A percentile compares a stretch with the other conserved stretches of the same genome.
phyloP scores from a whole-genome alignment of 2,329 filamentous ascomycete genomes.

The Sporothrix luriei region DNA sequence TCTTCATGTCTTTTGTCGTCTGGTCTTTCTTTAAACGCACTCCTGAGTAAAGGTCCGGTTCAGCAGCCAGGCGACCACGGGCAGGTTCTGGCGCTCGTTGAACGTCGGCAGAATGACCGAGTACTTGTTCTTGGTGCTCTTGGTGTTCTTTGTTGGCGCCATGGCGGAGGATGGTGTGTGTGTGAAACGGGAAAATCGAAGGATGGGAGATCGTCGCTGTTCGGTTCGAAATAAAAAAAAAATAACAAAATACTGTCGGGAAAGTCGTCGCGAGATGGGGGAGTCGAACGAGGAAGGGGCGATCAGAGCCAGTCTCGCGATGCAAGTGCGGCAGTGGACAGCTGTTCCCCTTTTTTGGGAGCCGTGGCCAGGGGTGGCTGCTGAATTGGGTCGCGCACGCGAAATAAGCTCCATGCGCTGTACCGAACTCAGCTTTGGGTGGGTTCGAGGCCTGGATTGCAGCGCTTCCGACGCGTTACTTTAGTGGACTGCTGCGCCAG shows the following conservation, averaged over 20 bases:
- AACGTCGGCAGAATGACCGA: slow-evolving; percentile 97
- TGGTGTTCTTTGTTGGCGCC: slow-evolving; percentile 48
- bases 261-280: not conserved
- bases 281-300: not conserved
- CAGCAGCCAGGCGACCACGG: slow-evolving; percentile 92
- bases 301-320: slow-evolving; percentile 1
- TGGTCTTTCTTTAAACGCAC: slow-evolving; percentile 54
- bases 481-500: too few relatives aligned
- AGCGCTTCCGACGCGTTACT: not conserved
- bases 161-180: slow-evolving; percentile 43
- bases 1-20: not conserved
- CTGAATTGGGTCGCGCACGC: slow-evolving; percentile 2
- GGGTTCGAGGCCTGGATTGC: not conserved
- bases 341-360: slow-evolving; percentile 32
- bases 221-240: too few relatives aligned
- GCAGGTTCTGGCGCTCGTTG: slow-evolving; percentile 96
- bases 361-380: slow-evolving; percentile 2
- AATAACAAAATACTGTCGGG: not conserved
- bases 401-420: not conserved
- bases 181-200: not conserved
- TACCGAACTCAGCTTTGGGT: not conserved
- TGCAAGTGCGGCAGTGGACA: slow-evolving; percentile 20
- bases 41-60: slow-evolving; percentile 87
- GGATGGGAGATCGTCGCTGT: not conserved
- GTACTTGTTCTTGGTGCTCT: slow-evolving; percentile 70